Conservation (phyloP, 805 yeast genomes). For the Wickerhamiella slavikovae region DNA sequence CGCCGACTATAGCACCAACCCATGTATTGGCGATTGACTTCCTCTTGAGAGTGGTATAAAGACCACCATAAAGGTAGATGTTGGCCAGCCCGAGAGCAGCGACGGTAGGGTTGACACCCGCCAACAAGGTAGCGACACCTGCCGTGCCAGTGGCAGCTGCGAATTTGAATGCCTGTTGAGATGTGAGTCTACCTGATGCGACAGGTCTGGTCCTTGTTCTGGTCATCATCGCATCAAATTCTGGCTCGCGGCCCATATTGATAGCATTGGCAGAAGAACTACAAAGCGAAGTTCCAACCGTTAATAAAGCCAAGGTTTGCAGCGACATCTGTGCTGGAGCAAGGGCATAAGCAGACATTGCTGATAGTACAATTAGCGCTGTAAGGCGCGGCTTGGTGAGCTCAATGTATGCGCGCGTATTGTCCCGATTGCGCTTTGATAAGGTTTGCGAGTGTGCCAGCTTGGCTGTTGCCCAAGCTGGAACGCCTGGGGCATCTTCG, state of each 20-base stretch:
- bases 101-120: constrained; percentile 75
- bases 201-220: constrained; percentile 82
- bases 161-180: constrained; percentile 59
- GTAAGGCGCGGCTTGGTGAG: constrained; percentile 84
- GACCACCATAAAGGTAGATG: constrained; percentile 70
- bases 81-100: constrained; percentile 63
- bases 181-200: constrained; percentile 58
- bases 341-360: constrained; percentile 83
- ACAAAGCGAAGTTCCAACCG: constrained; percentile 68
- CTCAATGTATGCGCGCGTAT: constrained; percentile 23
- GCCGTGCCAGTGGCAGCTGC: constrained; percentile 53
- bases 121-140: constrained; percentile 48
- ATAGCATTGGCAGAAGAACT: constrained; percentile 94
- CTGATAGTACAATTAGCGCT: constrained; percentile 68
- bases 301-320: constrained; percentile 45
- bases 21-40: constrained; percentile 76
- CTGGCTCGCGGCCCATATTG: constrained; percentile 92
- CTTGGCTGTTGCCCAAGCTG: no score
- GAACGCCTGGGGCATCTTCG: no score
- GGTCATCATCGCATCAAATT: constrained; percentile 67
- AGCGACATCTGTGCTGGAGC: constrained; percentile 70
- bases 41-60: constrained; percentile 79
- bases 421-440: no score
- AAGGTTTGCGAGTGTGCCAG: no score
- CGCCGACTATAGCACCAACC: constrained; percentile 99